Base-by-base conservation (phyloP, 768 basidiomycete genomes). In the Mycena albidolilacea region DNA sequence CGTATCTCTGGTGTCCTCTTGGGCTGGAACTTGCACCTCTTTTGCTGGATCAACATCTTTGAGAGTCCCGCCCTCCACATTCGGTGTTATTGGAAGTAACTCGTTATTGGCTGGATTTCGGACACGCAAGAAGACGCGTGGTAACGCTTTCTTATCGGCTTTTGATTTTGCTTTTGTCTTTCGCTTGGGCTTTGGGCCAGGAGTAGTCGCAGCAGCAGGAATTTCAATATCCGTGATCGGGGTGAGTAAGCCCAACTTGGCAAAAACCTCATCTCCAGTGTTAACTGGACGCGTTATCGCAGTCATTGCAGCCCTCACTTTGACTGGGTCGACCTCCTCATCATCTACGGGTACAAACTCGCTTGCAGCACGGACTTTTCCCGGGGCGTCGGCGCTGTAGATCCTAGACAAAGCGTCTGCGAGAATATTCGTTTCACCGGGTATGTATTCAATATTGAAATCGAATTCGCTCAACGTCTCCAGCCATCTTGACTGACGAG, bases 401-500 rank as follows among this genome's bases (percentile, higher is more conserved):
- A 78, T 75, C 0, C 78, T 69, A 0, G 82, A 82, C 3, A 84
- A 48, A 0, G 79, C 78, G 69, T 86, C 84, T 0, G 82, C 80
- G 0, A 84, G 59, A 0, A 78, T 64, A 63, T 85, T 86, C 3
- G 80, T 77, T 0, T 30, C 59, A 0, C 85, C 84, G 0, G 75
- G 79, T 11, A 83, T 55, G 3, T 60, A 60, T 21, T 41, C 58
- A n/a, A 60, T 41, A 4, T 6, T 21, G 6, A 60, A 60, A 11
- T 60, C 58, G 62, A 79, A 82, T 46, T 81, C 75, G 19, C 55
- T 48, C 5, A 82, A 41, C 0, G 79, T 79, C 23, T 86, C 84
- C 0, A 83, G 23, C 86, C 86, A 87, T 0, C 82, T 69, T 0
- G 79, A 79, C 46, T 86, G 85, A 0, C 83, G 72, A 0, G 78